These are phyloP conservation scores for Elymus sibiricus DNA, from an alignment of 176 grass and related monocot species.

Conservation along the genomic window DNA sequence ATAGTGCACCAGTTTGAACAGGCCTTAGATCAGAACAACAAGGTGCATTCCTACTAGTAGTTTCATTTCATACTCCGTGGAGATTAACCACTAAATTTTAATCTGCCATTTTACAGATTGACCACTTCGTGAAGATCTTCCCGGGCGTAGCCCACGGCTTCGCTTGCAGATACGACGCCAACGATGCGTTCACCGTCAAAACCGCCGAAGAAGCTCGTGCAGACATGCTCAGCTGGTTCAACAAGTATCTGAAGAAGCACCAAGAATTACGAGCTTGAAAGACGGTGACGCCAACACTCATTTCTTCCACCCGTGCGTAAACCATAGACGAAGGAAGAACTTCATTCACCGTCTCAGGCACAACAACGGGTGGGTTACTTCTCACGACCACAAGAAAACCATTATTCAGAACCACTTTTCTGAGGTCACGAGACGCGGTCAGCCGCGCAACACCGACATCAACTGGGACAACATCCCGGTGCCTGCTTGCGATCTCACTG, in stretches of 20 bases:
- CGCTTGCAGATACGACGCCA: slow-evolving; percentile 36
- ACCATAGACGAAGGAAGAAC: no score
- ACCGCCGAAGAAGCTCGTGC: slow-evolving; percentile 46
- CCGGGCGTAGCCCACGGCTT: slow-evolving; percentile 43
- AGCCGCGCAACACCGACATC: no score
- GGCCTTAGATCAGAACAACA: slow-evolving; percentile 28
- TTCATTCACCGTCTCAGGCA: no score
- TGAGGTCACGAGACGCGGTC: no score
- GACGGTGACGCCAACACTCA: no score
- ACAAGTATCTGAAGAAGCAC: slow-evolving; percentile 30
- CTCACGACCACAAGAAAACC: no score
- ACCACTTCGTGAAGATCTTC: slow-evolving; percentile 60
- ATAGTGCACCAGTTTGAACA: slow-evolving; percentile 47
- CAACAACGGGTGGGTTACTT: no score
- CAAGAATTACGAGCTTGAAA: no score
- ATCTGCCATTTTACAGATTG: slow-evolving; percentile 17
- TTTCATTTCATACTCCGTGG: background rate
- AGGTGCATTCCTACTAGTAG: slow-evolving; percentile 9
- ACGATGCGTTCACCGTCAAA: slow-evolving; percentile 31
- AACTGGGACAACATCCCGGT: no score
- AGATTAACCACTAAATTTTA: background rate
- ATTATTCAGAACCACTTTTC: no score
- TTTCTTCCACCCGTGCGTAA: no score
- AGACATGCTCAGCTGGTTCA: slow-evolving; percentile 50
- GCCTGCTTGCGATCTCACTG: no score